A percentile compares a stretch with the other conserved stretches of the same genome.
These are phyloP conservation scores for Leptosphaerulina australis DNA, from an alignment of 2,329 filamentous ascomycete genomes.

Conservation along the genomic window DNA sequence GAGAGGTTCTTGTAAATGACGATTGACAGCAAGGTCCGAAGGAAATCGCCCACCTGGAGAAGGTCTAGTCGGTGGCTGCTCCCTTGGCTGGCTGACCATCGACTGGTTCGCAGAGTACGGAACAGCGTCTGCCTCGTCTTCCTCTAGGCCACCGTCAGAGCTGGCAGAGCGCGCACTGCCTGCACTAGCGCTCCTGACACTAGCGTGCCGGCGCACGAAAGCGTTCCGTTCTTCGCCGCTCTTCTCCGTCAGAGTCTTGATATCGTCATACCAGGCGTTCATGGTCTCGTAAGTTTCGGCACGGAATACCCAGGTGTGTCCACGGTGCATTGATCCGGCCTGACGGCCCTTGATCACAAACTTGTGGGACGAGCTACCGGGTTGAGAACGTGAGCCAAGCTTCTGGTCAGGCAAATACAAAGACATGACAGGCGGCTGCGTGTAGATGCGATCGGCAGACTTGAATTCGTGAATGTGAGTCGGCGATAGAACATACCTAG, in stretches of 20 bases:
- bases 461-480: slow-evolving; percentile 99
- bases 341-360: slow-evolving; percentile 97
- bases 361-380: slow-evolving; percentile 87
- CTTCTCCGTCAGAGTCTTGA: slow-evolving; percentile 86
- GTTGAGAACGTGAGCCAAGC: slow-evolving; percentile 85
- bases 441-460: slow-evolving; percentile 84
- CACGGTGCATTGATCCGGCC: slow-evolving; percentile 87
- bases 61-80: slow-evolving; percentile 66
- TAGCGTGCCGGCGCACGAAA: slow-evolving; percentile 81
- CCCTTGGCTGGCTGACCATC: slow-evolving; percentile 44
- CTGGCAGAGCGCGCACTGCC: slow-evolving; percentile 61
- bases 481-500: slow-evolving; percentile 90
- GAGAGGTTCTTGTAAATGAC: slow-evolving; percentile 78
- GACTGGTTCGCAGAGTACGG: slow-evolving; percentile 68
- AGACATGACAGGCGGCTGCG: slow-evolving; percentile 92
- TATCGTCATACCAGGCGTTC: slow-evolving; percentile 95
- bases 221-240: slow-evolving; percentile 85
- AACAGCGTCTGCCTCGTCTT: slow-evolving; percentile 67
- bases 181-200: slow-evolving; percentile 77
- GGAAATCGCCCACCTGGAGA: slow-evolving; percentile 96
- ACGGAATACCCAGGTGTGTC: slow-evolving; percentile 71
- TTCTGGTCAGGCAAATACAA: slow-evolving; percentile 94
- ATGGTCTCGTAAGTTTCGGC: slow-evolving; percentile 84
- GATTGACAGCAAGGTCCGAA: slow-evolving; percentile 87
- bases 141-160: slow-evolving; percentile 44